phyloP scores from a whole-genome alignment of 495 filamentous ascomycete genomes.

The Tuber borchii region DNA sequence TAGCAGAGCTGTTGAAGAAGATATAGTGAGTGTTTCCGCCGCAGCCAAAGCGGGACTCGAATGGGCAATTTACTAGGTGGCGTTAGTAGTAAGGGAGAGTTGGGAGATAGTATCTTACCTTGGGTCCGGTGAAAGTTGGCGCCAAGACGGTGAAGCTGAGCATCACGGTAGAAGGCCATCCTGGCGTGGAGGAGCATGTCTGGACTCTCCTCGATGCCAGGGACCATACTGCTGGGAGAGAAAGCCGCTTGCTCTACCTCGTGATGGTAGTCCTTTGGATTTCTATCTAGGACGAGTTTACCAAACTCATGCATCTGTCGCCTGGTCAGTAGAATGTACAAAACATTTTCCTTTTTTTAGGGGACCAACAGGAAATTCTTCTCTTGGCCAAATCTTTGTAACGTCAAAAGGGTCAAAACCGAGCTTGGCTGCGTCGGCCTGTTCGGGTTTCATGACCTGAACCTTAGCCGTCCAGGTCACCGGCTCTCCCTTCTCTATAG shows the following conservation, averaged over 20 bases:
- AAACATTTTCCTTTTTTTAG: neutral
- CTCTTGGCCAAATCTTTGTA: slow-evolving; percentile 50
- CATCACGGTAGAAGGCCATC: slow-evolving; percentile 51
- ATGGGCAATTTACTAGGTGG: slow-evolving; percentile 48
- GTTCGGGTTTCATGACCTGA: slow-evolving; percentile 50
- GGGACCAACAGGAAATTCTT: slow-evolving; percentile 43
- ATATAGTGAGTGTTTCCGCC: slow-evolving; percentile 51
- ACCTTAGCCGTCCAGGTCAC: slow-evolving; percentile 51
- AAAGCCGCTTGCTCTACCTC: slow-evolving; percentile 54
- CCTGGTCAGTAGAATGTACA: slow-evolving; percentile 12
- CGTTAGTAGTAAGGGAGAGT: neutral
- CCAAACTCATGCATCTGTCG: slow-evolving; percentile 48
- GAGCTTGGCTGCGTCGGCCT: slow-evolving; percentile 48
- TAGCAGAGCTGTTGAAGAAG: slow-evolving; percentile 52
- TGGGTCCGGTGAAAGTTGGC: slow-evolving; percentile 50
- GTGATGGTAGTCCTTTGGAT: slow-evolving; percentile 63
- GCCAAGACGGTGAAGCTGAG: slow-evolving; percentile 50
- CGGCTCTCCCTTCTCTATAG: slow-evolving; percentile 48
- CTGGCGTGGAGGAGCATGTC: slow-evolving; percentile 51
- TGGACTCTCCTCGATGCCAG: slow-evolving; percentile 49
- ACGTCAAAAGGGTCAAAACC: slow-evolving; percentile 54
- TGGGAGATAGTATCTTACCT: slow-evolving; percentile 6
- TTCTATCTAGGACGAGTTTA: slow-evolving; percentile 60
- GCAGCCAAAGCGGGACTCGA: slow-evolving; percentile 45
- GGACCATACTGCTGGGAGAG: slow-evolving; percentile 49